Base-by-base conservation (phyloP, 257 asterid genomes). In the Solanum clarkiae region DNA sequence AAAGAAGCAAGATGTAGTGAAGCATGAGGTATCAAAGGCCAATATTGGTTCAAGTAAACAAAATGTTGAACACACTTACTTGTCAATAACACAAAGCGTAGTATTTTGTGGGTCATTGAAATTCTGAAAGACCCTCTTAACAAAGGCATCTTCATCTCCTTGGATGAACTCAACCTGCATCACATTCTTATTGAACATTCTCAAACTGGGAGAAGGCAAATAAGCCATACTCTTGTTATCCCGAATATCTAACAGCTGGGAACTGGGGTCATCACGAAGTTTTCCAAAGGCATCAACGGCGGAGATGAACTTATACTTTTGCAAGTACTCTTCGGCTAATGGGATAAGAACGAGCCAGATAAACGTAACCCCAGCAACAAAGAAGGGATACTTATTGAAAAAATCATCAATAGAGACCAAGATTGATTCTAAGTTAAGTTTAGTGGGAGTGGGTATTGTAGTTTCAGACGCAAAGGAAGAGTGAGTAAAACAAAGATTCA, bases 291-390 rank as follows among this genome's bases (percentile, higher is more conserved):
- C 98, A 86, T 96, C 92, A 87, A 95, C 85, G 87, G 98, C 97
- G 6, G 98, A 92, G 45, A 90, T 88, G 44, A 89, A 92, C 90
- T 94, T 94, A 84, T 90, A 95, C 90, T 95, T 96, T 65, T 92
- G 93, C 77, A 95, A 54, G 84, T 92, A 94, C 86, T 91, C 91
- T 89, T 95, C 92, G 0, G 91, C 81, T 84, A 96, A 82, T 18
- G 99, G 99, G 82, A 95, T 87, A 81, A 77, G 96, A 71, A 94
- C 91, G 40, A 96, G 97, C 98, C 98, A 96, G 44, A 93, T 89
- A 89, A 96, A 96, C 5, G 89, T 18, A 57, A 96, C 95, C 1
- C 97, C 93, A 10, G 94, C 92, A 80, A 94, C 98, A 89, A 96
- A 95, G 71, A 96, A 94, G 0, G 99, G 99, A 87, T 95, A 89